These are phyloP conservation scores for Xenoacremonium recifei DNA, from an alignment of 2,329 filamentous ascomycete species.

Conservation along the genomic window DNA sequence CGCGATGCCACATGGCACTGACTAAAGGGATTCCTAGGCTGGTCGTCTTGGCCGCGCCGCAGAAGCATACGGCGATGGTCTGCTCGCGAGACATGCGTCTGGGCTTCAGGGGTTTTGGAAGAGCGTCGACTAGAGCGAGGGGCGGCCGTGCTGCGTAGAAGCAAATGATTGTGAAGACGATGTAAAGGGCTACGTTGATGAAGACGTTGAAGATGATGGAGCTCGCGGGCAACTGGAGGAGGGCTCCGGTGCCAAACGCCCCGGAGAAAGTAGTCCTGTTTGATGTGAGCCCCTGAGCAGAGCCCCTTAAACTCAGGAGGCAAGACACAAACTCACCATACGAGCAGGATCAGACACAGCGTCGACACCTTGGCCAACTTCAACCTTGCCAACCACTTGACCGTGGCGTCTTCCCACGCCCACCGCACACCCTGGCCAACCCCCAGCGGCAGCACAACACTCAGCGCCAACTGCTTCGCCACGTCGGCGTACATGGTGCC, in stretches of 20 bases:
- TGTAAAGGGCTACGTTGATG: constrained; percentile 63
- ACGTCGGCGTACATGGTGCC: constrained; percentile 63
- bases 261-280: constrained; percentile 66
- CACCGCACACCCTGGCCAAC: constrained; percentile 60
- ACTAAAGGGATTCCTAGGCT: constrained; percentile 67
- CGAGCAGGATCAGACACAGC: constrained; percentile 45
- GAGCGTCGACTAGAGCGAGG: constrained; percentile 31
- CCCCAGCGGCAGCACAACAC: constrained; percentile 62
- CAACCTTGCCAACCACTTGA: constrained; percentile 52
- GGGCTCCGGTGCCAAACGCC: constrained; percentile 62
- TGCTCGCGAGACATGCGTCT: constrained; percentile 58
- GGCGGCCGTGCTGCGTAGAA: constrained; percentile 49
- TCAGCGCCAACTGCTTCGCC: constrained; percentile 66
- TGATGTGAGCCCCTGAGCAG: constrained; percentile 36
- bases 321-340: constrained; percentile 30
- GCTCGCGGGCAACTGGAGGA: constrained; percentile 54
- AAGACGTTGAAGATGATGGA: constrained; percentile 67
- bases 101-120: constrained; percentile 42
- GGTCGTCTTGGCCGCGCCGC: constrained; percentile 70
- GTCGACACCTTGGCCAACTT: constrained; percentile 50
- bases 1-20: constrained; percentile 63
- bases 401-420: constrained; percentile 48
- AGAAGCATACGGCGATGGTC: constrained; percentile 70
- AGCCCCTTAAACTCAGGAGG: neutral
- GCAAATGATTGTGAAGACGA: constrained; percentile 62